phyloP scores from a whole-genome alignment of 192 early-diverging fungal genomes.

The Tieghemiomyces parasiticus region DNA sequence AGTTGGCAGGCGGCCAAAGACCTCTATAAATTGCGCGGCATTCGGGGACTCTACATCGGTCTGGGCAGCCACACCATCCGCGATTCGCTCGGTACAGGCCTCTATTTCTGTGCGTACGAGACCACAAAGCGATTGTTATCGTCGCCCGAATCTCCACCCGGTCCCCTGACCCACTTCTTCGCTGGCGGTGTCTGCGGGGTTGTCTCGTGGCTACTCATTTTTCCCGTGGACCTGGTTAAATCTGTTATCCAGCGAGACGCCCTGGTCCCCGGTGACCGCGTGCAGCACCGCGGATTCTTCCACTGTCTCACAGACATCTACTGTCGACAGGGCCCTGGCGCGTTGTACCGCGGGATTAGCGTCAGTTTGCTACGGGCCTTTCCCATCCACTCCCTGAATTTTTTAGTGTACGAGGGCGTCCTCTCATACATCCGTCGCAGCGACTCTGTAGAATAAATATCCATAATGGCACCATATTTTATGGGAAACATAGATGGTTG shows the following conservation, averaged over 20 bases:
- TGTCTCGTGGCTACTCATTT: constrained; percentile 60
- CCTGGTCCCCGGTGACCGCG: constrained; percentile 27
- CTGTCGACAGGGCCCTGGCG: constrained; percentile 31
- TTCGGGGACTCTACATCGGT: constrained; percentile 30
- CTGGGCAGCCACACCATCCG: constrained; percentile 29
- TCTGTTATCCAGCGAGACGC: constrained; percentile 61
- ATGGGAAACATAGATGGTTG: not conserved
- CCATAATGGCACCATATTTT: not conserved
- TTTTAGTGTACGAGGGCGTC: constrained; percentile 58
- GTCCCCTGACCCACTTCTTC: constrained; percentile 55
- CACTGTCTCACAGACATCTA: constrained; percentile 28
- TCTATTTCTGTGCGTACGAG: constrained; percentile 64
- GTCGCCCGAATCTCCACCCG: constrained; percentile 21
- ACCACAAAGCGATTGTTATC: constrained; percentile 30
- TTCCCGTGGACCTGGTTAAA: constrained; percentile 65
- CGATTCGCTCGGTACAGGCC: constrained; percentile 50
- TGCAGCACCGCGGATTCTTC: constrained; percentile 25
- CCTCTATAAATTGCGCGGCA: constrained; percentile 30
- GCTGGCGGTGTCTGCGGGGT: constrained; percentile 65
- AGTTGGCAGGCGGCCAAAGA: constrained; percentile 36
- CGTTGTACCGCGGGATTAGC: constrained; percentile 56
- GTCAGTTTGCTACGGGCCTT: constrained; percentile 63
- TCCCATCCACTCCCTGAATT: constrained; percentile 71
- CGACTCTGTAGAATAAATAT: not conserved
- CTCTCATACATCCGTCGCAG: not conserved